phyloP scores from a whole-genome alignment of 192 early-diverging fungal species.

The Martensiomyces pterosporus region DNA sequence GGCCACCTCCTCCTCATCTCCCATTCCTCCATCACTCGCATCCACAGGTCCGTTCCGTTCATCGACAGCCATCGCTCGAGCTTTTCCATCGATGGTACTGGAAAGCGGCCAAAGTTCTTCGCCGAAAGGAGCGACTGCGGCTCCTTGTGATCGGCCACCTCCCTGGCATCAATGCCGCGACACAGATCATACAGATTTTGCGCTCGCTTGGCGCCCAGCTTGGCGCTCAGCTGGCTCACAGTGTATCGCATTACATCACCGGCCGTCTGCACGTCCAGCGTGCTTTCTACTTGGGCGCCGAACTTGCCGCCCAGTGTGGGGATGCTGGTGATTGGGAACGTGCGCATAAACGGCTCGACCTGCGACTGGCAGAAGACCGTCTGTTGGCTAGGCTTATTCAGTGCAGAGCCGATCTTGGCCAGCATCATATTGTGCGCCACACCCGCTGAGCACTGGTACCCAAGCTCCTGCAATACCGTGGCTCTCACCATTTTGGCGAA shows the following conservation, averaged over 20 bases:
- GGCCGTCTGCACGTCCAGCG: constrained; percentile 47
- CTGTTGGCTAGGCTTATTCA: constrained; percentile 81
- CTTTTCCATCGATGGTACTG: constrained; percentile 9
- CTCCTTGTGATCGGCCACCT: constrained; percentile 27
- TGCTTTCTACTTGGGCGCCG: constrained; percentile 63
- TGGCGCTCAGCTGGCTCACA: constrained; percentile 28
- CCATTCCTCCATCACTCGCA: constrained; percentile 46
- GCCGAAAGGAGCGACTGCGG: constrained; percentile 31
- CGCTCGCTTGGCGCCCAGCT: constrained; percentile 29
- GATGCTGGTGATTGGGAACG: constrained; percentile 71
- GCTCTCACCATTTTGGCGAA: constrained; percentile 63
- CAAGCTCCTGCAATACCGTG: constrained; percentile 59
- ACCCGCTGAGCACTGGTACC: constrained; percentile 77
- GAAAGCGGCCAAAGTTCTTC: constrained; percentile 36
- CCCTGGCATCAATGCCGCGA: constrained; percentile 45
- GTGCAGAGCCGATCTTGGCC: constrained; percentile 78
- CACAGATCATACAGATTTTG: constrained; percentile 30
- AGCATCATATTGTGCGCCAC: constrained; percentile 84
- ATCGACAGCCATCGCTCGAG: constrained; percentile 44
- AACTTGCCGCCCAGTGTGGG: constrained; percentile 84
- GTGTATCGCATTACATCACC: constrained; percentile 36
- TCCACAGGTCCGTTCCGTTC: constrained; percentile 44
- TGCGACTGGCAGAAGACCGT: constrained; percentile 62
- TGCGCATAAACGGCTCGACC: constrained; percentile 57
- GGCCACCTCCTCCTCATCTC: constrained; percentile 41